phyloP scores from a whole-genome alignment of 2,329 filamentous ascomycete genomes.

The Lasiodiplodia theobromae region DNA sequence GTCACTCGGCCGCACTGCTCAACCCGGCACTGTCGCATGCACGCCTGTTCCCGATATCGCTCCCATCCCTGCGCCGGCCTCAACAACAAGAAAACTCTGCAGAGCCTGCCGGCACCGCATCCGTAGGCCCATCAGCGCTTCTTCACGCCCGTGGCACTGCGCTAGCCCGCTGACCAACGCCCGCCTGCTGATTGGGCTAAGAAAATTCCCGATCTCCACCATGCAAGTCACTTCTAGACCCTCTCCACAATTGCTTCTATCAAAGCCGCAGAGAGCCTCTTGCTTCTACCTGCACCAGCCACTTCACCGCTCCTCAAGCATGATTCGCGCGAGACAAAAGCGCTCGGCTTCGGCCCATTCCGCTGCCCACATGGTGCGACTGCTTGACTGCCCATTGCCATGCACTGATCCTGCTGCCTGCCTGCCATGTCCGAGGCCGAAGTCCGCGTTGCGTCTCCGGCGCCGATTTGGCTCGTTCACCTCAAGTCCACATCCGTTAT shows the following conservation, averaged over 20 bases:
- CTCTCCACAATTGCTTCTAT: conserved; percentile 20
- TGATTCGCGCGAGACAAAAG: conserved; percentile 4
- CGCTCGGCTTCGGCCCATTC: conserved; percentile 6
- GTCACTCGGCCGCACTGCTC: conserved; percentile 9
- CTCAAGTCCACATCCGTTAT: background rate
- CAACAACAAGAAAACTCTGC: background rate
- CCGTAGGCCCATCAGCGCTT: background rate
- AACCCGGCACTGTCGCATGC: background rate
- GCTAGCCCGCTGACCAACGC: conserved; percentile 12
- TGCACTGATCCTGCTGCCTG: background rate
- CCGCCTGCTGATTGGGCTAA: conserved; percentile 10
- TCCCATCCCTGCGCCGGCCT: background rate
- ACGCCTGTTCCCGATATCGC: conserved; percentile 5
- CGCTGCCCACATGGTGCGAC: background rate
- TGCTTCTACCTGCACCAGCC: conserved; percentile 5
- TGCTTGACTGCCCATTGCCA: background rate
- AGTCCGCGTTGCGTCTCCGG: background rate
- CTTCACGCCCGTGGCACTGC: conserved; percentile 1
- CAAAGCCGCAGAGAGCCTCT: background rate
- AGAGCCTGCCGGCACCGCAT: background rate
- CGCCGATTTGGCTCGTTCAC: background rate
- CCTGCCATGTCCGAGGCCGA: conserved; percentile 4
- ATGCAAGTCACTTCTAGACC: conserved; percentile 22
- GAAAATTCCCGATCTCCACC: conserved; percentile 6
- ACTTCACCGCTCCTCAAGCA: conserved; percentile 11